phyloP scores from a whole-genome alignment of 1,139 yeast genomes.

The Pichia cactophila region DNA sequence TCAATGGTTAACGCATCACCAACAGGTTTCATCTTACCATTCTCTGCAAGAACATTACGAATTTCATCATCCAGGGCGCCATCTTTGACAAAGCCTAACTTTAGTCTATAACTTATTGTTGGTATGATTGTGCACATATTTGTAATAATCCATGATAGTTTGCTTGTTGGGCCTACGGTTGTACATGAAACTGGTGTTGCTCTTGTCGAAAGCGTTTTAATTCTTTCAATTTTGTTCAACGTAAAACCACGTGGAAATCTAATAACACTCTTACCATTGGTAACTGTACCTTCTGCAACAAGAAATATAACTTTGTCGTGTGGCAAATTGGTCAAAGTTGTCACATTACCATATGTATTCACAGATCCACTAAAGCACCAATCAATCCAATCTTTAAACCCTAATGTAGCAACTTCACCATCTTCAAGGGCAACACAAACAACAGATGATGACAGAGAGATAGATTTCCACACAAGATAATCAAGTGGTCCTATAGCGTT shows the following conservation, averaged over 20 bases:
- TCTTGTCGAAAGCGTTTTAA: constrained; percentile 38
- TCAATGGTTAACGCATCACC: constrained; percentile 27
- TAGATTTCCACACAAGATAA: constrained; percentile 27
- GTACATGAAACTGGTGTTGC: constrained; percentile 19
- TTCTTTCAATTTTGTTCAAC: constrained; percentile 16
- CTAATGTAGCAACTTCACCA: constrained; percentile 33
- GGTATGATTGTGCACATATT: constrained; percentile 17
- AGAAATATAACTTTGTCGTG: constrained; percentile 33
- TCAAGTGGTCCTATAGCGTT: constrained; percentile 56
- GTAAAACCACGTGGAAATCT: constrained; percentile 17
- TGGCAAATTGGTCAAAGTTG: constrained; percentile 10
- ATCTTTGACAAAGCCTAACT: constrained; percentile 10
- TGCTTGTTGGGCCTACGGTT: constrained; percentile 23
- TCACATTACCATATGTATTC: constrained; percentile 2
- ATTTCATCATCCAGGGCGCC: neutral
- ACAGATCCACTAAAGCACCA: constrained; percentile 18
- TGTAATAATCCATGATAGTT: constrained; percentile 13
- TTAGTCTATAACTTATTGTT: constrained; percentile 20
- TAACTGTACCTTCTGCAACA: constrained; percentile 62
- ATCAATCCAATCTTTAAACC: constrained; percentile 3
- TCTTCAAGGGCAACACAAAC: constrained; percentile 37
- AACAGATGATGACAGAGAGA: neutral
- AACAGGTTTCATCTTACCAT: constrained; percentile 30
- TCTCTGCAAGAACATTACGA: neutral
- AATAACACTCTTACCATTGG: constrained; percentile 40